Evolutionary conservation across 306 rosid genomes (phyloP), one percentile per base, ranked within the genome.

Genomic region (Herpetospermum pedunculosum): DNA sequence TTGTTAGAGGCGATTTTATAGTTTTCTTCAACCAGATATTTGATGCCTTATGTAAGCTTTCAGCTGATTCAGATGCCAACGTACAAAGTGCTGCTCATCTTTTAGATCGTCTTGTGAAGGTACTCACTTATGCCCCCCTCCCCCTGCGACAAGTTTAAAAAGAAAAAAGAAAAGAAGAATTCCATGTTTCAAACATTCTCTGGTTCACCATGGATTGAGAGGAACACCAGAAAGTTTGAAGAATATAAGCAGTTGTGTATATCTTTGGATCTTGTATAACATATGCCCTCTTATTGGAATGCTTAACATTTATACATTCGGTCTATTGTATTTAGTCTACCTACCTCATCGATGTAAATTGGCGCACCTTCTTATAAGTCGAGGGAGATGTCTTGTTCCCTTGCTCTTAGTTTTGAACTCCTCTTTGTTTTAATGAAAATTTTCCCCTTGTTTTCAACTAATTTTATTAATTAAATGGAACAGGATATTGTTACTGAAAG

Each of bases 401-500:
- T 19, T 9, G 2, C 25, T n/a, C 18, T 63, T 48, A 11, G 48
- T 63, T 64, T 19, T 19, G 44, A 37, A 19, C 29, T 35, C 7
- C 40, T 6, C 70, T 34, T 19, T 63, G 69, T 37, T 10, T 63
- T 10, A 2, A 19, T 19, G 30, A n/a, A 12, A 11, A 2, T 65
- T 65, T 12, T n/a, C n/a, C 49, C 46, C 11, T 35, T 23, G 37
- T 59, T 50, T 77, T 76, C 65, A 81, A 65, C 78, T 47, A 84
- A 77, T 35, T 76, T 76, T 77, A 38, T 77, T 75, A 58, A 78
- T 87, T 25, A 71, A 30, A 74, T 88, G 87, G 76, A 77, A 81
- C 96, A 95, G 99, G 99, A 95, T 81, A 95, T 95, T 77, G 99
- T 95, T 80, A 95, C 99, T 50, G 99, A 95, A 83, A 92, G 97